These are phyloP conservation scores for Fusarium hainanense DNA, from an alignment of 2,329 filamentous ascomycete species.

Conservation along the genomic window DNA sequence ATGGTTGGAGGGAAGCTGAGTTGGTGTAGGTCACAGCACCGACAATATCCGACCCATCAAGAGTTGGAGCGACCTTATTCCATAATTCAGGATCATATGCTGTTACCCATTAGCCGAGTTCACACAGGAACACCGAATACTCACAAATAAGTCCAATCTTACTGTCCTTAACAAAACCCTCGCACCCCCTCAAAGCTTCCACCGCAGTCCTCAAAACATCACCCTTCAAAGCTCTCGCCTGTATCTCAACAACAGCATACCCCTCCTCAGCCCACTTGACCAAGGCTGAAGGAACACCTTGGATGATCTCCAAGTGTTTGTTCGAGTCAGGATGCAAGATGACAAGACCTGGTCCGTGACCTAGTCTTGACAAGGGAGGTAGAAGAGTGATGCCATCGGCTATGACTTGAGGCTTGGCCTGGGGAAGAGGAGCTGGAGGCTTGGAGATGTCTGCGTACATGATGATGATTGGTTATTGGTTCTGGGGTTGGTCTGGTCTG, in stretches of 20 bases:
- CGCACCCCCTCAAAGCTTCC: slow-evolving; percentile 35
- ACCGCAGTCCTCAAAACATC: slow-evolving; percentile 36
- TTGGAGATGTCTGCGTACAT: slow-evolving; percentile 46
- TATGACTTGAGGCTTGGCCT: slow-evolving; percentile 28
- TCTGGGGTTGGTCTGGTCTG: neutral
- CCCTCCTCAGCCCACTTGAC: slow-evolving; percentile 80
- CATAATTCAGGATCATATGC: slow-evolving; percentile 38
- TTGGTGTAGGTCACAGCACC: slow-evolving; percentile 40
- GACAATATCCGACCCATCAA: neutral
- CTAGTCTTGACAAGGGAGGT: slow-evolving; percentile 51
- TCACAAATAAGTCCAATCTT: slow-evolving; percentile 55
- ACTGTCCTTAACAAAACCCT: slow-evolving; percentile 50
- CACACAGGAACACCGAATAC: neutral
- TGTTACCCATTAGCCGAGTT: neutral
- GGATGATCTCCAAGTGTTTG: slow-evolving; percentile 24
- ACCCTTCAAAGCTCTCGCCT: slow-evolving; percentile 27
- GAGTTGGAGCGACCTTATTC: slow-evolving; percentile 19
- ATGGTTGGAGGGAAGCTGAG: neutral
- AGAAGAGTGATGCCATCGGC: slow-evolving; percentile 42
- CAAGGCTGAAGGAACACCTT: slow-evolving; percentile 62
- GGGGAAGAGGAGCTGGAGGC: slow-evolving; percentile 43
- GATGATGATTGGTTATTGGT: neutral
- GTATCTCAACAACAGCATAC: slow-evolving; percentile 69
- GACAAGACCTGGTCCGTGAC: slow-evolving; percentile 53
- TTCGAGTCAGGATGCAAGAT: slow-evolving; percentile 40